Base-by-base conservation (phyloP, 345 rosid genomes). In the Sonneratia alba region DNA sequence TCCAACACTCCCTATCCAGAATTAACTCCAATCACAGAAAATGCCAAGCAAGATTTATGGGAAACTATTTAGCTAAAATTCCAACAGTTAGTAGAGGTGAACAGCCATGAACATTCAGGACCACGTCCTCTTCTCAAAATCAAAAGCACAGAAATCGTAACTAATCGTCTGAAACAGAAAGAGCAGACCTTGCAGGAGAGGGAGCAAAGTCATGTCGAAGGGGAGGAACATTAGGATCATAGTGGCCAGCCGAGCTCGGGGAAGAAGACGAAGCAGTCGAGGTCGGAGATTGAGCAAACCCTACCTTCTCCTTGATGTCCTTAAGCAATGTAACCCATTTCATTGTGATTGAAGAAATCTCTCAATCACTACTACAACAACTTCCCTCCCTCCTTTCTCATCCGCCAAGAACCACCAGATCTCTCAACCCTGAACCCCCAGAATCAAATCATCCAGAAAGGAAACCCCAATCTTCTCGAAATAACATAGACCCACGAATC, bases 291-390 rank as follows among this genome's bases (percentile, higher is more conserved):
- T 87, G 97, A 81, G 97, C 77, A 76, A 95, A 88, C 47, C 99
- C 99, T 76, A 95, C 97, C 87, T 88, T 95, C 86, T 92, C 98
- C 88, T 86, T 92, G 59, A 95, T 85, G 82, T 95, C 99, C 90
- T 95, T 90, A 81, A 95, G 94, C 97, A 95, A 86, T 82, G 98
- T 78, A 77, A 75, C 88, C 99, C 99, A 95, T 95, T 92, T 95
- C 99, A 95, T 95, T 81, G 88, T 72, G 75, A 72, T 72, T 65
- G 69, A 72, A 65, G 62, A 65, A 65, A 59, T 87, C 68, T 32
- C 45, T n/a, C 73, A 74, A 67, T 68, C 71, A 45, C 75, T 70
- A 66, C 68, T 43, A 38, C 19, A 34, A 32, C 51, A 37, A 19
- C 63, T 40, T 59, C 71, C 72, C 72, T 68, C 72, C 47, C 66